Evolutionary conservation across 1,284 basidiomycete species (phyloP), one percentile per base, ranked within the genome.

Genomic region (Rugosomyces carneus): DNA sequence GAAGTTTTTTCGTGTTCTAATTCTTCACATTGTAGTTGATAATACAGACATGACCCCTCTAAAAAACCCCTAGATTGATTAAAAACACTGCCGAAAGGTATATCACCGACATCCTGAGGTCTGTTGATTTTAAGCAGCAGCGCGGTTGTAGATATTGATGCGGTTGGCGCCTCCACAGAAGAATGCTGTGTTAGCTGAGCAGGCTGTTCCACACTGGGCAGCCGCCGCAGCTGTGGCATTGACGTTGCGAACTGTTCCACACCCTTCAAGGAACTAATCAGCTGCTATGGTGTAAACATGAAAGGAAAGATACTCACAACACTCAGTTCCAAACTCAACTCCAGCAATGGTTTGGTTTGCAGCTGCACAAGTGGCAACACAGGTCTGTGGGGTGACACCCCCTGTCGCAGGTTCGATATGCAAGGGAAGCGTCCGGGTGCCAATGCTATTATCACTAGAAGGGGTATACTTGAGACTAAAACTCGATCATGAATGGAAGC

Each of bases 111-210:
- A 4, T 3, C 29, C 11, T n/a, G n/a, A n/a, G n/a, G n/a, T n/a
- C n/a, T n/a, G n/a, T n/a, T n/a, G n/a, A n/a, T 31, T 8, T 31
- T 31, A 31, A 31, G 29, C 29, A 31, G 29, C 31, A 7, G 32
- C 26, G 3, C 21, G 11, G 13, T 16, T 16, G 37, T 41, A 50
- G 19, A 50, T 34, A 24, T 43, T 44, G 15, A 50, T 44, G 29
- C 44, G 44, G 40, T 46, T 37, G 11, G 19, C 32, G 36, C 43
- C 41, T 24, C 44, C 48, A 19, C 48, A 50, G 41, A 50, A 50
- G 40, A 50, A 46, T 9, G 48, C 9, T 7, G 48, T 40, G 21
- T 49, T 34, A 4, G 29, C 10, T 9, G 40, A 40, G 37, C 48
- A 50, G n/a, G 48, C 44, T 15, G 42, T 38, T 13, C 44, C 41